A percentile compares a stretch with the other conserved stretches of the same genome.
These are phyloP conservation scores for Candida fluviatilis DNA, from an alignment of 805 yeast genomes.

Conservation along the genomic window DNA sequence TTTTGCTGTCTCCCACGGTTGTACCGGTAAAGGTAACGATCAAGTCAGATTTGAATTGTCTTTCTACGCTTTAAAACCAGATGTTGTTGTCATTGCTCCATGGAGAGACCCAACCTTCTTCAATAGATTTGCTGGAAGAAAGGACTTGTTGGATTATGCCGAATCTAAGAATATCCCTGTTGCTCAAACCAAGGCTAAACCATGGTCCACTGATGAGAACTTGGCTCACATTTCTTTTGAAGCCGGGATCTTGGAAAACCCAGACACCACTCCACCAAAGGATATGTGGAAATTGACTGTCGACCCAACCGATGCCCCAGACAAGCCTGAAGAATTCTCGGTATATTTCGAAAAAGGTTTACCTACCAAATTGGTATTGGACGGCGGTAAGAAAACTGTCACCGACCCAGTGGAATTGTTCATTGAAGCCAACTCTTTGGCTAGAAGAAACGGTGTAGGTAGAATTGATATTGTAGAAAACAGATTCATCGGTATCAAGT, in stretches of 20 bases:
- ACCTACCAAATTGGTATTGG: conserved; percentile 76
- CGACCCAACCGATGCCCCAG: conserved; percentile 95
- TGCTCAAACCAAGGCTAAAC: conserved; percentile 96
- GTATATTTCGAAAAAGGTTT: conserved; percentile 82
- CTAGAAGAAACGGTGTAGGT: conserved; percentile 99
- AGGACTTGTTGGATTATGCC: conserved; percentile 91
- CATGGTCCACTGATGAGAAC: conserved; percentile 99
- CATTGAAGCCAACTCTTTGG: conserved; percentile 87
- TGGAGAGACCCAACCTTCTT: conserved; percentile 98
- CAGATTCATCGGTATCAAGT: conserved; percentile 97
- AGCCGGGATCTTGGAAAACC: conserved; percentile 99
- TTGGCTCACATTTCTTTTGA: conserved; percentile 98
- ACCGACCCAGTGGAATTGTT: conserved; percentile 91
- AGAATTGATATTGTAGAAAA: conserved; percentile 98
- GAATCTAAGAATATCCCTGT: conserved; percentile 90
- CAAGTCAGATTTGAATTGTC: conserved; percentile 97
- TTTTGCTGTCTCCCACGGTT: conserved; percentile 98
- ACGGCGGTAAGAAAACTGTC: conserved; percentile 53
- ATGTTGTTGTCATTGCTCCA: conserved; percentile 94
- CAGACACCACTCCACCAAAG: conserved; percentile 97
- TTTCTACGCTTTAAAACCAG: conserved; percentile 97
- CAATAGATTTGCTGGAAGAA: conserved; percentile 96
- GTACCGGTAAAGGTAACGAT: conserved; percentile 99
- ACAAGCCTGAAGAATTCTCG: conserved; percentile 82
- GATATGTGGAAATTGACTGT: conserved; percentile 99